These are phyloP conservation scores for Scleroderma citrinum DNA, from an alignment of 768 basidiomycete species.

Conservation along the genomic window DNA sequence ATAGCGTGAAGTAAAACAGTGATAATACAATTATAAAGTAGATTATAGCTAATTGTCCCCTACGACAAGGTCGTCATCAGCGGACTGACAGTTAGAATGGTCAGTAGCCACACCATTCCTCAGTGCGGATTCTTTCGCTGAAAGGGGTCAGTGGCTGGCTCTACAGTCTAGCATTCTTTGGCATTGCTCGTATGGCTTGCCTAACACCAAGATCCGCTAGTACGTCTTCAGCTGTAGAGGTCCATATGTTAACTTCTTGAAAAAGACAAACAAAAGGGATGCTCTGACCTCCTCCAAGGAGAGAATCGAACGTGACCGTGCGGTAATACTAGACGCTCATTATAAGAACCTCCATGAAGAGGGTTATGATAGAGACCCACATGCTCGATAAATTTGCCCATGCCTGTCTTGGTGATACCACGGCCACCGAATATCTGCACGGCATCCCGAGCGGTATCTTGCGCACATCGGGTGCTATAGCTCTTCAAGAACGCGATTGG, in stretches of 20 bases:
- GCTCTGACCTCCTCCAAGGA: slow-evolving; percentile 58
- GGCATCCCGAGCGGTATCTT: slow-evolving; percentile 77
- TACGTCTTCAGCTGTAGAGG: slow-evolving; percentile 58
- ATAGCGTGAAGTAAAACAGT: neutral
- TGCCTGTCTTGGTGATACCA: slow-evolving; percentile 74
- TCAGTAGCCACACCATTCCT: too few relatives aligned
- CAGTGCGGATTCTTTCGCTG: too few relatives aligned
- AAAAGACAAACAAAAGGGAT: neutral
- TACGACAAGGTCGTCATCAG: neutral
- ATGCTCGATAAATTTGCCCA: slow-evolving; percentile 57
- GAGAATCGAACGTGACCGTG: slow-evolving; percentile 32
- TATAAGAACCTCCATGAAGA: slow-evolving; percentile 9
- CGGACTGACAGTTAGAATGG: neutral
- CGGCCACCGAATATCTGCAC: slow-evolving; percentile 80
- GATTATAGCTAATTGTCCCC: neutral
- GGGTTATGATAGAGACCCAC: slow-evolving; percentile 21
- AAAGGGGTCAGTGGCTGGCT: too few relatives aligned
- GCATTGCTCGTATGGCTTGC: slow-evolving; percentile 74
- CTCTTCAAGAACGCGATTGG: slow-evolving; percentile 81
- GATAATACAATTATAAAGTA: neutral
- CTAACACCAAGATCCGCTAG: slow-evolving; percentile 75
- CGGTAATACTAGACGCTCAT: slow-evolving; percentile 22
- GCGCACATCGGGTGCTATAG: slow-evolving; percentile 67
- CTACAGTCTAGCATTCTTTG: slow-evolving; percentile 58
- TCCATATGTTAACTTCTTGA: slow-evolving; percentile 1